Conservation (phyloP, 2,329 filamentous ascomycete genomes). For the Curvularia eragrostidis region DNA sequence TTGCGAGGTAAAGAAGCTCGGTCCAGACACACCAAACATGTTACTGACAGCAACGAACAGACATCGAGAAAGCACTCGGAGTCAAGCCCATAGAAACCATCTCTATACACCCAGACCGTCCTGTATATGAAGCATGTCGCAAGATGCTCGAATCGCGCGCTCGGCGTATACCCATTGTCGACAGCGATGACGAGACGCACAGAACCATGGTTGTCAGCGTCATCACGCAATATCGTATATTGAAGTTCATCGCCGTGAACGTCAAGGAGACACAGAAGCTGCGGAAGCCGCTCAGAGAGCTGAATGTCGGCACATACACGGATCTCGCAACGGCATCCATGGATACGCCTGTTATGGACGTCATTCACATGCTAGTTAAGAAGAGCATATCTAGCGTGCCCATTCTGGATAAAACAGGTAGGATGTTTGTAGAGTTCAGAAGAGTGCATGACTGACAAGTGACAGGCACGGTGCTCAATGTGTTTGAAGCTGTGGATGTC, state of each 20-base stretch:
- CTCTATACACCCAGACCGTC: slow-evolving; percentile 88
- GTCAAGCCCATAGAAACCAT: slow-evolving; percentile 91
- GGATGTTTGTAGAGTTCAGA: slow-evolving; percentile 10
- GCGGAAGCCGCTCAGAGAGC: slow-evolving; percentile 83
- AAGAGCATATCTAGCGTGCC: slow-evolving; percentile 94
- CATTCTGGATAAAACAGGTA: slow-evolving; percentile 79
- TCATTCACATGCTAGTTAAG: slow-evolving; percentile 91
- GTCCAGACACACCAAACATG: not conserved
- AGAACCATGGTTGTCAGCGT: slow-evolving; percentile 94
- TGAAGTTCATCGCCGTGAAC: slow-evolving; percentile 99
- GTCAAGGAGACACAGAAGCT: slow-evolving; percentile 85
- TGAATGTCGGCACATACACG: slow-evolving; percentile 83
- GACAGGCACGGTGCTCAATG: slow-evolving; percentile 78
- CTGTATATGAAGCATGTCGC: slow-evolving; percentile 93
- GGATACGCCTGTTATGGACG: slow-evolving; percentile 89
- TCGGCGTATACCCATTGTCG: slow-evolving; percentile 90
- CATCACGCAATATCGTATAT: slow-evolving; percentile 95
- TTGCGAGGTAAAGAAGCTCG: slow-evolving; percentile 72
- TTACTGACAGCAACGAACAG: slow-evolving; percentile 57
- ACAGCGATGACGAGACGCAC: slow-evolving; percentile 91
- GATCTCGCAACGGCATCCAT: slow-evolving; percentile 84
- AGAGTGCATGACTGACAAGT: slow-evolving; percentile 9
- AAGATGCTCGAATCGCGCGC: slow-evolving; percentile 94
- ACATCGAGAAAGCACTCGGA: slow-evolving; percentile 93
- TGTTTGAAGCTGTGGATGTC: slow-evolving; percentile 97